Evolutionary conservation across 2,329 filamentous ascomycete species (phyloP), one percentile per base, ranked within the genome.

Genomic region (Neonectria ditissima): DNA sequence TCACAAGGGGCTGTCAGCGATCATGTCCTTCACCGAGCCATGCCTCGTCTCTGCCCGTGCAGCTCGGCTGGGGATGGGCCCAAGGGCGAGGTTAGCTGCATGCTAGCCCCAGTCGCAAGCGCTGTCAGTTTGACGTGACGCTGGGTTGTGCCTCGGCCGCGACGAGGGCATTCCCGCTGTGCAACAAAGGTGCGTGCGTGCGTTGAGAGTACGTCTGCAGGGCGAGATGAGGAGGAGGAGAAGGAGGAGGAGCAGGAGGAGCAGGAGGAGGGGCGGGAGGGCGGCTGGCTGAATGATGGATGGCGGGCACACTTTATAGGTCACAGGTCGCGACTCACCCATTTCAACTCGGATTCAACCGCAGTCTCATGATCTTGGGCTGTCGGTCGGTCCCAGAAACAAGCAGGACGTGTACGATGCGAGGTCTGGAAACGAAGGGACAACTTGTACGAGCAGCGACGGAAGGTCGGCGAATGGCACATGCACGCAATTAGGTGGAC

Each of bases 281-380:
- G n/a, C n/a, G n/a, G n/a, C n/a, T n/a, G n/a, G n/a, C n/a, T n/a
- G n/a, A n/a, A n/a, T n/a, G n/a, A n/a, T 57, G 57, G 48, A 58
- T 61, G 53, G 65, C 50, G 62, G 59, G 63, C 53, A 58, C 58
- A 50, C 52, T 37, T 37, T 63, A 63, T 61, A 55, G 52, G 65
- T 47, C 37, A 48, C 9, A 10, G 11, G 30, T 41, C 37, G 37
- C 16, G 64, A 78, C 76, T 77, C 68, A 78, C 76, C 75, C 76
- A 78, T 78, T 73, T 78, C 69, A 74, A 71, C 71, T 74, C 64
- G 68, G 69, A 62, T 69, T 72, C 64, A 65, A 47, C 60, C 62
- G 66, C 65, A 75, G 66, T 73, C 75, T 73, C 76, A 78, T 78
- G 73, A 69, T 77, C 75, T 54, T 62, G 60, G 30, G 63, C 65